Evolutionary conservation across 2,329 filamentous ascomycete species (phyloP), one percentile per base, ranked within the genome.

Genomic region (Niveomyces coronatus): DNA sequence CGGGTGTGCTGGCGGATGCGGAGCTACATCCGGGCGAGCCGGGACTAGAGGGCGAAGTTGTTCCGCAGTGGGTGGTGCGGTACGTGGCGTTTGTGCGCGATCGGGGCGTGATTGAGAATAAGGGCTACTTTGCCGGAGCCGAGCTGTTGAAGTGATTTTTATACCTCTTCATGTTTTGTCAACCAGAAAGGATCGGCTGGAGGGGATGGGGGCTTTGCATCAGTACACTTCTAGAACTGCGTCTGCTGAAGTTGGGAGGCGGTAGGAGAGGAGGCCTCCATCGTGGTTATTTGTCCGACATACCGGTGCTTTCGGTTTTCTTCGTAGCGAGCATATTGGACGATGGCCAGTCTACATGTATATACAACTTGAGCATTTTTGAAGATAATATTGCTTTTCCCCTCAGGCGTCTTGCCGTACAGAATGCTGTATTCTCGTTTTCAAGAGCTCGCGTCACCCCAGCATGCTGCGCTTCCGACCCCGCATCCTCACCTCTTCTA

Each of bases 401-500:
- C n/a, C n/a, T n/a, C n/a, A n/a, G n/a, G n/a, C n/a, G n/a, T 16
- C 8, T n/a, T 26, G 4, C n/a, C 16, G 9, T 27, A 3, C 10
- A 3, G 5, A 5, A 3, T 18, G 15, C n/a, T 14, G 7, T 43
- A 40, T 36, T 34, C 44, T 33, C 29, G 42, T 32, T 36, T 26
- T 34, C 48, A 48, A 13, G n/a, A n/a, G n/a, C n/a, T n/a, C n/a
- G 15, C 27, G 23, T 37, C 23, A 96, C 19, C 91, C 91, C 49
- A 98, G 58, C 91, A 98, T 98, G 58, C 87, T 96, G 61, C 86
- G 82, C 74, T 98, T 98, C 56, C 91, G 72, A 4, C 91, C 91
- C 57, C 91, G 79, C 79, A 94, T 77, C 55, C 91, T 76, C 32
- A 98, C 91, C 47, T 94, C 89, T 56, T 94, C 87, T 44, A 98